Conservation (phyloP, 2,329 filamentous ascomycete genomes). For the Colletotrichum nymphaeae region DNA sequence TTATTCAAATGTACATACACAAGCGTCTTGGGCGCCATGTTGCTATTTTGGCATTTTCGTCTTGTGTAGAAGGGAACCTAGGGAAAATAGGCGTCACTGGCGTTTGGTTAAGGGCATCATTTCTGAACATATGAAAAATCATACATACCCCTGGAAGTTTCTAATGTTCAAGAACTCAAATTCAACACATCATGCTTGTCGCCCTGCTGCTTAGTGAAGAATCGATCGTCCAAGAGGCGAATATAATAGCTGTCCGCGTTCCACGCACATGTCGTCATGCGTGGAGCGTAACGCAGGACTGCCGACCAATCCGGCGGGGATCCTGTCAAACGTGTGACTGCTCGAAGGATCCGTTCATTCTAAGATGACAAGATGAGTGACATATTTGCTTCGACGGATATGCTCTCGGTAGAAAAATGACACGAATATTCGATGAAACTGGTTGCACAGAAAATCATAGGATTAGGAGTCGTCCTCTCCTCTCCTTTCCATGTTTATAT, state of each 20-base stretch:
- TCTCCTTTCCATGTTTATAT: conserved; percentile 41
- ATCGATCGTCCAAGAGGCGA: not conserved
- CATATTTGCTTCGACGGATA: not conserved
- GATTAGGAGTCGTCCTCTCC: conserved; percentile 12
- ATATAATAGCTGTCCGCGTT: not conserved
- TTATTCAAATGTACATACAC: not conserved
- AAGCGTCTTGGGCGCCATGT: not conserved
- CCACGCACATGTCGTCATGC: not conserved
- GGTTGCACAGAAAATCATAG: not conserved
- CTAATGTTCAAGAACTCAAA: not conserved
- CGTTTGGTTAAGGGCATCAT: not conserved
- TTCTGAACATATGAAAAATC: not conserved
- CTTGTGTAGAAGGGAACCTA: not conserved
- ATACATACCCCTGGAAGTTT: not conserved
- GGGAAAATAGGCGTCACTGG: not conserved
- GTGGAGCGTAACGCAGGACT: not conserved
- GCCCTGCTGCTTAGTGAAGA: not conserved
- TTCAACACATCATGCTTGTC: not conserved
- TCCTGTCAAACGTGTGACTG: not conserved
- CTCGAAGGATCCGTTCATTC: not conserved
- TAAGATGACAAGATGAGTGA: not conserved
- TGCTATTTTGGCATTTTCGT: not conserved
- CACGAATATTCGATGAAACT: not conserved
- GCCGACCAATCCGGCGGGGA: not conserved
- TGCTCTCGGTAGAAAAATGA: not conserved